Percentiles rank a stretch among this genome's conserved stretches.
Evolutionary conservation across 495 filamentous ascomycete species (phyloP).

Genomic region (Podospora conica): DNA sequence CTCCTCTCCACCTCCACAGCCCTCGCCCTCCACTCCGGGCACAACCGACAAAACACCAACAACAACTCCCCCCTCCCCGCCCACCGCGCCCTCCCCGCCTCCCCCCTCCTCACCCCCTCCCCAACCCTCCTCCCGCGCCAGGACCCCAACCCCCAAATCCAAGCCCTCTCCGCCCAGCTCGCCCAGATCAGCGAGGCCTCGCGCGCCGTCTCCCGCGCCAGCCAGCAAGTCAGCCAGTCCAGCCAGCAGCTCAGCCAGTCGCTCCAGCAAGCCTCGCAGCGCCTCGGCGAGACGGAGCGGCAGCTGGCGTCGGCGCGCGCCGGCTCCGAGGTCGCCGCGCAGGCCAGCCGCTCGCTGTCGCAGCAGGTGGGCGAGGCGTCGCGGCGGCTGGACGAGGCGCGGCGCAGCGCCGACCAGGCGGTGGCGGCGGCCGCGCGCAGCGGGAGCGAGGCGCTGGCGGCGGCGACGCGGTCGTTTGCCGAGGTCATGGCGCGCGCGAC

Average conservation of each 20-base stretch:
- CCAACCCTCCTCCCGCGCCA: slow-evolving; percentile 24
- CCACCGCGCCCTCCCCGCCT: neutral
- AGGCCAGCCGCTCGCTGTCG: slow-evolving; percentile 20
- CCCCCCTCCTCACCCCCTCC: slow-evolving; percentile 18
- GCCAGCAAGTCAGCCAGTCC: slow-evolving; percentile 35
- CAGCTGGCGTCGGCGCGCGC: slow-evolving; percentile 16
- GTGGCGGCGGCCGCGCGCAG: slow-evolving; percentile 13
- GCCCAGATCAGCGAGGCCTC: slow-evolving; percentile 23
- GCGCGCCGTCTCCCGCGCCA: slow-evolving; percentile 31
- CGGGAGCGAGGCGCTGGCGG: slow-evolving; percentile 21
- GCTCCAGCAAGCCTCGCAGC: slow-evolving; percentile 22
- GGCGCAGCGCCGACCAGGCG: slow-evolving; percentile 17
- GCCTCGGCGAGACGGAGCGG: slow-evolving; percentile 23
- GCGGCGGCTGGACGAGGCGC: slow-evolving; percentile 12
- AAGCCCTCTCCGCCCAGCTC: slow-evolving; percentile 34
- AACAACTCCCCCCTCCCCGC: neutral
- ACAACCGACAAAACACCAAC: neutral
- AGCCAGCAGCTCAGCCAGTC: slow-evolving; percentile 33
- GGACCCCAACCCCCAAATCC: slow-evolving; percentile 34
- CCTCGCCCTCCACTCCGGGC: neutral
- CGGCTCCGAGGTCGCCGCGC: slow-evolving; percentile 14
- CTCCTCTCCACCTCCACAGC: slow-evolving; percentile 15
- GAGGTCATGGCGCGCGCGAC: slow-evolving; percentile 31
- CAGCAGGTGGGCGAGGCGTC: slow-evolving; percentile 20
- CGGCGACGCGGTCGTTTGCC: slow-evolving; percentile 17